Evolutionary conservation across 2,329 filamentous ascomycete species (phyloP).

Genomic region (Dactylellina cionopaga): DNA sequence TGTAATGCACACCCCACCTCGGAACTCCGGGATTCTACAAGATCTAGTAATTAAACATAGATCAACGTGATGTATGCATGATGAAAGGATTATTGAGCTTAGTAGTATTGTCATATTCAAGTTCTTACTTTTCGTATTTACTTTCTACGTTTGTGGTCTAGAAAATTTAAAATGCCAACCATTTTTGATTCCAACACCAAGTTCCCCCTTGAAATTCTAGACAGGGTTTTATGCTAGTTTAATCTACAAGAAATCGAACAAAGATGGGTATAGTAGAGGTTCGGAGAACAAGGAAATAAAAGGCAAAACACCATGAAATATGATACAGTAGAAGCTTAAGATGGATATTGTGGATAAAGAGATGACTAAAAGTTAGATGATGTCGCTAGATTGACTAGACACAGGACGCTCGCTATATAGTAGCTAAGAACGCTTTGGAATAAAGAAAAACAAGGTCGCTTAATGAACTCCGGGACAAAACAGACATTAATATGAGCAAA

Average conservation of each 20-base stretch:
- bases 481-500: constrained; percentile 32
- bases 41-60: background rate
- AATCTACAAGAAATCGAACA: constrained; percentile 12
- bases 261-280: constrained; percentile 20
- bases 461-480: constrained; percentile 39
- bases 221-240: constrained; percentile 24
- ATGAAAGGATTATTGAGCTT: background rate
- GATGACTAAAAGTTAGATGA: background rate
- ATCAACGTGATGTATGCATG: background rate
- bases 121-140: too few relatives aligned
- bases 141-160: too few relatives aligned
- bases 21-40: constrained; percentile 29
- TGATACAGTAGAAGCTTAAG: constrained; percentile 35
- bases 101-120: too few relatives aligned
- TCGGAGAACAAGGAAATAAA: constrained; percentile 5
- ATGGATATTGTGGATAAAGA: constrained; percentile 8
- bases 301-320: constrained; percentile 38
- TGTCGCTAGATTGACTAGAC: constrained; percentile 27
- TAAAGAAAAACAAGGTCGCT: constrained; percentile 28
- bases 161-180: background rate
- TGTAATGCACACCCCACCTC: constrained; percentile 13
- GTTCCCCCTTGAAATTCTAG: constrained; percentile 6
- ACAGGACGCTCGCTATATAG: constrained; percentile 18
- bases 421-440: constrained; percentile 13
- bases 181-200: constrained; percentile 33